A percentile compares a stretch with the other conserved stretches of the same genome.
phyloP scores from a whole-genome alignment of 495 filamentous ascomycete genomes.

The Podospora pseudocomata region DNA sequence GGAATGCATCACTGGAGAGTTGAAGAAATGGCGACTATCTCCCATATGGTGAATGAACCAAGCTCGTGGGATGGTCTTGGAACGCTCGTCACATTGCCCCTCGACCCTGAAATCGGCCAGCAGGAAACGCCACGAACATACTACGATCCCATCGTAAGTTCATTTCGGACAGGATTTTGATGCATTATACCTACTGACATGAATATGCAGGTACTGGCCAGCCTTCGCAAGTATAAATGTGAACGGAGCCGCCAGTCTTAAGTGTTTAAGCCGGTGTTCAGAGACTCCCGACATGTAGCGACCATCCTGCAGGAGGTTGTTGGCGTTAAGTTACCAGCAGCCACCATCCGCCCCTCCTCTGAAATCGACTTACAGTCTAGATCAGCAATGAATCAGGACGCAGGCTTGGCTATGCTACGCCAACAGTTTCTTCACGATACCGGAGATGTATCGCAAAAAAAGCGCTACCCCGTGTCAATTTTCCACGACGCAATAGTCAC shows the following conservation, averaged over 20 bases:
- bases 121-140: not conserved
- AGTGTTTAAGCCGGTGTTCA: not conserved
- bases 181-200: not conserved
- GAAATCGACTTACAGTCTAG: not conserved
- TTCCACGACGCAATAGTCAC: no score
- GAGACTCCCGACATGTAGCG: not conserved
- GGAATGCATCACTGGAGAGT: not conserved
- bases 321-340: not conserved
- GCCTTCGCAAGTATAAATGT: not conserved
- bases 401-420: not conserved
- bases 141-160: not conserved
- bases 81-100: not conserved
- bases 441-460: no score
- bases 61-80: not conserved
- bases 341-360: not conserved
- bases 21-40: not conserved
- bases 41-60: not conserved
- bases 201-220: not conserved
- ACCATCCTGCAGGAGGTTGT: not conserved
- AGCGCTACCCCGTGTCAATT: no score
- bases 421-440: not conserved
- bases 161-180: not conserved
- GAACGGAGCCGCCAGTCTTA: not conserved
- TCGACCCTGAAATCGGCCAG: not conserved
- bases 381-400: no score